Conservation (phyloP, 345 rosid genomes). For the Noccaea caerulescens region DNA sequence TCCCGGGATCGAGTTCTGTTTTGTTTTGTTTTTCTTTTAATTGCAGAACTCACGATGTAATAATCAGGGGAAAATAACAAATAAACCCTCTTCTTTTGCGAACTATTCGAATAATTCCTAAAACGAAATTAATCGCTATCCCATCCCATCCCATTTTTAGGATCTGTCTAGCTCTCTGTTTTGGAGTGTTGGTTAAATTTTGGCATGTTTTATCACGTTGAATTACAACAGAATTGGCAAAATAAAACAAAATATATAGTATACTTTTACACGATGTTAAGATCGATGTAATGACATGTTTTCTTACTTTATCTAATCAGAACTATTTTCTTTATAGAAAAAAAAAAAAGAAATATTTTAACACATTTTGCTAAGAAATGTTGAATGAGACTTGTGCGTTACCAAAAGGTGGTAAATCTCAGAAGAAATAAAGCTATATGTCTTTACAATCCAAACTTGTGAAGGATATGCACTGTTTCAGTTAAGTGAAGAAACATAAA, state of each 20-base stretch:
- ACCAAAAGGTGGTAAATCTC: neutral
- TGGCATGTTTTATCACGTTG: too few relatives aligned
- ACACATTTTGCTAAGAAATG: neutral
- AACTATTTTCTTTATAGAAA: too few relatives aligned
- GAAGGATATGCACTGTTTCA: neutral
- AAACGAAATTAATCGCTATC: too few relatives aligned
- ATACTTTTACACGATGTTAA: too few relatives aligned
- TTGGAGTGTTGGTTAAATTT: too few relatives aligned
- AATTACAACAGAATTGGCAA: too few relatives aligned
- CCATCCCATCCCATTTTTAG: too few relatives aligned
- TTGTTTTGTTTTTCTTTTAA: neutral
- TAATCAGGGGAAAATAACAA: neutral
- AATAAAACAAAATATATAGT: too few relatives aligned
- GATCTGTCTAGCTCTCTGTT: too few relatives aligned
- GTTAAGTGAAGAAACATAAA: constrained; percentile 3
- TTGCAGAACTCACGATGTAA: constrained; percentile 16
- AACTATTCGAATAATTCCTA: neutral
- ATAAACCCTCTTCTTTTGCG: neutral
- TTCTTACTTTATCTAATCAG: too few relatives aligned
- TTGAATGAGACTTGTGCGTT: neutral
- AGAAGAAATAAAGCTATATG: constrained; percentile 2
- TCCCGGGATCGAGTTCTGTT: constrained; percentile 11
- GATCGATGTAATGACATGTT: too few relatives aligned
- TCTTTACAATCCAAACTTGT: constrained; percentile 10
- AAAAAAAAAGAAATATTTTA: too few relatives aligned